phyloP scores from a whole-genome alignment of 495 filamentous ascomycete species.

The Cercophora scortea region DNA sequence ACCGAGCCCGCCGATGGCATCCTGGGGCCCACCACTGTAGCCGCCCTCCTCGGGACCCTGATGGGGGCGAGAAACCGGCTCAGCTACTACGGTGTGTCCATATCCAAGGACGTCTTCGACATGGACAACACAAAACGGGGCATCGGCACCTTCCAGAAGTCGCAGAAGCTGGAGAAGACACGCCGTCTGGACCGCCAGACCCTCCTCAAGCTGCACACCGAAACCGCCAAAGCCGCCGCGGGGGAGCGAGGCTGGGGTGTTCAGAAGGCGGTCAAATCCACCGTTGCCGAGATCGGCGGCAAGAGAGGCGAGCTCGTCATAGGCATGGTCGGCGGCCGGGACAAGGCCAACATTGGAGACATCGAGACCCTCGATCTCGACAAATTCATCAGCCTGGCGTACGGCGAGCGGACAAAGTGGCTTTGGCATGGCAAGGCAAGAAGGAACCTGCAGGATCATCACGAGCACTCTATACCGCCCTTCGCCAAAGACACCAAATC shows the following conservation, averaged over 20 bases:
- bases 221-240: slow-evolving; percentile 80
- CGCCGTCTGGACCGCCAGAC: slow-evolving; percentile 77
- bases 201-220: slow-evolving; percentile 67
- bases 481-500: slow-evolving; percentile 55
- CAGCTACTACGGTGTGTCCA: slow-evolving; percentile 68
- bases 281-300: slow-evolving; percentile 88
- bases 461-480: slow-evolving; percentile 45
- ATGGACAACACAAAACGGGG: slow-evolving; percentile 71
- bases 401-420: slow-evolving; percentile 80
- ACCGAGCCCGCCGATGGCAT: slow-evolving; percentile 88
- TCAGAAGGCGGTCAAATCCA: slow-evolving; percentile 87
- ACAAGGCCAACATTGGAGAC: slow-evolving; percentile 83
- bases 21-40: slow-evolving; percentile 85
- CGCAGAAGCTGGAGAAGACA: slow-evolving; percentile 69
- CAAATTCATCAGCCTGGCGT: slow-evolving; percentile 65
- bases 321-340: slow-evolving; percentile 81
- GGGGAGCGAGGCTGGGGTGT: slow-evolving; percentile 64
- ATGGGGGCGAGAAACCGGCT: slow-evolving; percentile 86
- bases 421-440: slow-evolving; percentile 85
- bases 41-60: slow-evolving; percentile 77
- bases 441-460: slow-evolving; percentile 42
- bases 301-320: slow-evolving; percentile 91
- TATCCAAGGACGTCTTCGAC: slow-evolving; percentile 90
- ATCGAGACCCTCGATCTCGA: slow-evolving; percentile 88
- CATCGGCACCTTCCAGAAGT: slow-evolving; percentile 82